A percentile compares a stretch with the other conserved stretches of the same genome.
Conservation (phyloP, 768 basidiomycete species). For the Hypsizygus marmoreus region DNA sequence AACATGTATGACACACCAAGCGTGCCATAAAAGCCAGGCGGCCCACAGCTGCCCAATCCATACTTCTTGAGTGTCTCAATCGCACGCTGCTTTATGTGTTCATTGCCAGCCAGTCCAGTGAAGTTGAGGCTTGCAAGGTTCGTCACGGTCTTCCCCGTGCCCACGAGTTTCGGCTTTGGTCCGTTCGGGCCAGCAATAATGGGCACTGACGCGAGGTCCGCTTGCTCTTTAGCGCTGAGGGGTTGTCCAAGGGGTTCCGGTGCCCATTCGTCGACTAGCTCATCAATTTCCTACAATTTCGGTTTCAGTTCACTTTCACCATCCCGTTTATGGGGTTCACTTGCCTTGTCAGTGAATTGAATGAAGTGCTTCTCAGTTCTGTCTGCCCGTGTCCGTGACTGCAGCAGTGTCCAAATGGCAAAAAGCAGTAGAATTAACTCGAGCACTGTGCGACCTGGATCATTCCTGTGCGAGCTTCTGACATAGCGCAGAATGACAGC, state of each 20-base stretch:
- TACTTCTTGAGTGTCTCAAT: conserved; percentile 85
- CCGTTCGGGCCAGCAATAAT: conserved; percentile 80
- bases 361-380: conserved; percentile 87
- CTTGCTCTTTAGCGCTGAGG: conserved; percentile 56
- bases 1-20: conserved; percentile 59
- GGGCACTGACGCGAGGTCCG: conserved; percentile 75
- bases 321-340: conserved; percentile 14
- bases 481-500: conserved; percentile 88
- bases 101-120: conserved; percentile 85
- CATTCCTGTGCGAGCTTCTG: conserved; percentile 93
- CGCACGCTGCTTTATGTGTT: conserved; percentile 82
- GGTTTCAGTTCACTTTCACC: not conserved
- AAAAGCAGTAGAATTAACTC: conserved; percentile 89
- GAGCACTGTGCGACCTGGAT: conserved; percentile 88
- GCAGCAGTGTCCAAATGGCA: conserved; percentile 86
- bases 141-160: conserved; percentile 69
- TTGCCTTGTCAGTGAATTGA: conserved; percentile 85
- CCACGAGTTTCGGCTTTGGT: conserved; percentile 77
- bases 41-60: conserved; percentile 93
- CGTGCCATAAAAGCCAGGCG: conserved; percentile 96
- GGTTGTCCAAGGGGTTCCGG: conserved; percentile 82
- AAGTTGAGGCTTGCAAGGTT: conserved; percentile 95
- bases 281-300: conserved; percentile 82
- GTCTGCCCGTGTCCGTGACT: conserved; percentile 87
- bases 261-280: conserved; percentile 93